Percentiles rank a stretch among this genome's conserved stretches.
Evolutionary conservation across 1,284 basidiomycete species (phyloP).

Genomic region (Naganishia sp.): DNA sequence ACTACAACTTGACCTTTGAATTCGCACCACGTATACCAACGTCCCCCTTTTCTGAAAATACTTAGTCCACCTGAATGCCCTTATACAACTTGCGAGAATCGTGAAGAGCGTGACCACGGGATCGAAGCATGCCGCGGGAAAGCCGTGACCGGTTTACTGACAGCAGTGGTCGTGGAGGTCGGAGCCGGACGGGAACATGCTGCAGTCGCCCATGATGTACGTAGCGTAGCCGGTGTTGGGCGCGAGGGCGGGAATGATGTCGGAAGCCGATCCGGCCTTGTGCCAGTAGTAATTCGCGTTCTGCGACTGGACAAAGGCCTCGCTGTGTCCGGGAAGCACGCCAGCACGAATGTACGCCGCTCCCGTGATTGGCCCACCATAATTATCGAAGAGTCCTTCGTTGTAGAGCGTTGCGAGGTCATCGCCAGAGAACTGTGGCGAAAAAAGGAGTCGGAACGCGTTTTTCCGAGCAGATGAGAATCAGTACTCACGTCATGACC

Average conservation of each 20-base stretch:
- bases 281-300: conserved; percentile 28
- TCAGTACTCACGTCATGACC: conserved; percentile 7
- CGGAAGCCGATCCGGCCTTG: conserved; percentile 13
- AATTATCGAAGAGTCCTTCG: conserved; percentile 17
- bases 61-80: too few species aligned
- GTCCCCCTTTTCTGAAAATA: too few species aligned
- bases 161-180: conserved; percentile 12
- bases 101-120: not conserved
- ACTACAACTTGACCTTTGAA: too few species aligned
- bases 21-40: too few species aligned
- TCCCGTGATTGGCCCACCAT: conserved; percentile 17
- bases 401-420: conserved; percentile 2
- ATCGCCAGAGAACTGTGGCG: conserved; percentile 6
- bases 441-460: not conserved
- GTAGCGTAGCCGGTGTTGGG: conserved; percentile 15
- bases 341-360: conserved; percentile 1
- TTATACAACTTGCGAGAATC: not conserved
- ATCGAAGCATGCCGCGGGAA: not conserved
- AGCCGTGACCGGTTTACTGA: not conserved
- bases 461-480: not conserved
- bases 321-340: not conserved
- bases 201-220: conserved; percentile 8
- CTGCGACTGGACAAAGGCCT: conserved; percentile 25
- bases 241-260: conserved; percentile 4
- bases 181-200: not conserved